Conservation (phyloP, 2,329 filamentous ascomycete genomes). For the Mariannaea elegans region DNA sequence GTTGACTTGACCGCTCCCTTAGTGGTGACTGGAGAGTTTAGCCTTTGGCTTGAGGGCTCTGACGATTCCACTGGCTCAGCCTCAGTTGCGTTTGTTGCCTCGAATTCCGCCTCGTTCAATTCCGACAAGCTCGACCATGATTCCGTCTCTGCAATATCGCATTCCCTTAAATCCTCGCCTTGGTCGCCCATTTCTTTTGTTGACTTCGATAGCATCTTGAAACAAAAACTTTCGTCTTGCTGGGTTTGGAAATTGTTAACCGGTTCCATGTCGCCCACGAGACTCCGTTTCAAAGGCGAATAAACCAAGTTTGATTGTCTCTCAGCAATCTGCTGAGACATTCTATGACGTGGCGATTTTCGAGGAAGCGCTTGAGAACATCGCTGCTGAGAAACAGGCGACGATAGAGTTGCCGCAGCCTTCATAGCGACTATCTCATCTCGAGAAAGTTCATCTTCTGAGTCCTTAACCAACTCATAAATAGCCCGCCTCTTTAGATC, state of each 20-base stretch:
- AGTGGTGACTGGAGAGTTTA: neutral
- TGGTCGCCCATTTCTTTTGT: neutral
- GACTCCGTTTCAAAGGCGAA: conserved; percentile 5
- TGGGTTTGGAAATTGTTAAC: conserved; percentile 39
- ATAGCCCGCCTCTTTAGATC: conserved; percentile 7
- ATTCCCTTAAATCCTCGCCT: neutral
- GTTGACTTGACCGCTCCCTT: neutral
- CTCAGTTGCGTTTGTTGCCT: neutral
- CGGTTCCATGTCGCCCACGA: neutral
- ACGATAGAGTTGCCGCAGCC: conserved; percentile 37
- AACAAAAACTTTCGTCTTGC: conserved; percentile 46
- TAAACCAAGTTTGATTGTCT: conserved; percentile 7
- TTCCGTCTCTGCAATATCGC: neutral
- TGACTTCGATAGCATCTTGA: conserved; percentile 35
- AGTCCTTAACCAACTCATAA: conserved; percentile 8
- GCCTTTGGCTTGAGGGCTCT: neutral
- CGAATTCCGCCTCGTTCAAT: conserved; percentile 5
- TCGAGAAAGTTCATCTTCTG: conserved; percentile 28
- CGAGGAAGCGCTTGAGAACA: conserved; percentile 9
- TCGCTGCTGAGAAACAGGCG: conserved; percentile 40
- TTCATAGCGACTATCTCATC: conserved; percentile 22
- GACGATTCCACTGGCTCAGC: neutral
- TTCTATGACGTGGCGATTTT: conserved; percentile 11
- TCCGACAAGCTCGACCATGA: conserved; percentile 36
- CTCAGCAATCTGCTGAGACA: conserved; percentile 16